Evolutionary conservation across 1,284 basidiomycete species (phyloP).

Genomic region (Kwoniella shivajii): DNA sequence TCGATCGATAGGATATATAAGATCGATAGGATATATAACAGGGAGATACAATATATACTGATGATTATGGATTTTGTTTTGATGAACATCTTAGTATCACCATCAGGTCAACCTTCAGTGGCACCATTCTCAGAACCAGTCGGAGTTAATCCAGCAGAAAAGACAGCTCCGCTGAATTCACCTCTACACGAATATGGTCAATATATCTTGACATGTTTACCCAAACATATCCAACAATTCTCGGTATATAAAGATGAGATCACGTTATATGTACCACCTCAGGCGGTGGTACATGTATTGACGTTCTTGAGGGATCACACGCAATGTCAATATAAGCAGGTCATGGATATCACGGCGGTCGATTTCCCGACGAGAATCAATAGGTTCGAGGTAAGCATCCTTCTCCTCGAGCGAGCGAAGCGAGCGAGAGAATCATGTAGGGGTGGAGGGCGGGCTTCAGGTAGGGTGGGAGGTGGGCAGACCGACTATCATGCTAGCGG

Average conservation of each 20-base stretch:
- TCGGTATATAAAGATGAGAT: slow-evolving; percentile 98
- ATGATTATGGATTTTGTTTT: no score
- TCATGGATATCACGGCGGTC: slow-evolving; percentile 92
- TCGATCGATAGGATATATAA: no score
- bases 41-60: no score
- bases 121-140: slow-evolving; percentile 84
- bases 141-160: slow-evolving; percentile 77
- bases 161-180: slow-evolving; percentile 70
- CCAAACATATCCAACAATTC: slow-evolving; percentile 95
- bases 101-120: slow-evolving; percentile 54
- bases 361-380: slow-evolving; percentile 93
- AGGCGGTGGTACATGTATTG: slow-evolving; percentile 79
- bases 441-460: not conserved
- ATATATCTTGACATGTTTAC: slow-evolving; percentile 85
- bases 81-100: no score
- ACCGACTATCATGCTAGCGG: no score
- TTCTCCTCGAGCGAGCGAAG: not conserved
- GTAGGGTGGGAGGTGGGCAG: no score
- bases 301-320: slow-evolving; percentile 95
- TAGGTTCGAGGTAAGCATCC: slow-evolving; percentile 75
- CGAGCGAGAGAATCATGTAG: not conserved
- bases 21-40: no score
- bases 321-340: slow-evolving; percentile 90
- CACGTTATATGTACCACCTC: slow-evolving; percentile 75
- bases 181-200: slow-evolving; percentile 85